Evolutionary conservation across 768 basidiomycete genomes (phyloP).

Genomic region (Mycena indigotica): DNA sequence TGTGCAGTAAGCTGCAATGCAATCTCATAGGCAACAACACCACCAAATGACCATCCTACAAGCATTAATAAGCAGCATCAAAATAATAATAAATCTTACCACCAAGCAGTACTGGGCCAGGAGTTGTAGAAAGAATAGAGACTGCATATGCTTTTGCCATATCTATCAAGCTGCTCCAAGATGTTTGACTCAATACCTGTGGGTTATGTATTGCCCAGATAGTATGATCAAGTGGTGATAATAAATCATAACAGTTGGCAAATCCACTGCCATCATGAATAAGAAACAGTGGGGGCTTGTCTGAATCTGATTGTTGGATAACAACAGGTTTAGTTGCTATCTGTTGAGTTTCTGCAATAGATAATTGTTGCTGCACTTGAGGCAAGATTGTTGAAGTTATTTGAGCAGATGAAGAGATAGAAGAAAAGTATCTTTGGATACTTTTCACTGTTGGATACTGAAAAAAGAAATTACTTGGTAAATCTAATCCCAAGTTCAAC

Average conservation of each 20-base stretch:
- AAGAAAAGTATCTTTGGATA: constrained; percentile 34
- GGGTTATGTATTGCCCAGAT: constrained; percentile 69
- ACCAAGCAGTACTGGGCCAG: constrained; percentile 54
- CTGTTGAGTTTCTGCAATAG: constrained; percentile 22
- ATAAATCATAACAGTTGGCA: constrained; percentile 49
- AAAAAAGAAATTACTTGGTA: constrained; percentile 49
- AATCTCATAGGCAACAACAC: constrained; percentile 69
- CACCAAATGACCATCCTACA: constrained; percentile 80
- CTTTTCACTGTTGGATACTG: constrained; percentile 42
- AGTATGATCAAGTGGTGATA: constrained; percentile 48
- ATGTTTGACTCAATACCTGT: constrained; percentile 41
- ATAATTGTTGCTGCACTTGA: not conserved
- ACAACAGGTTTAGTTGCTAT: constrained; percentile 34
- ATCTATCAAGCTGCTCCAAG: constrained; percentile 50
- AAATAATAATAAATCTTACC: constrained; percentile 42
- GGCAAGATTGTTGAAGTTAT: not conserved
- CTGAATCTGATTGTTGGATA: constrained; percentile 38
- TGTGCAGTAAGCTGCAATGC: constrained; percentile 51
- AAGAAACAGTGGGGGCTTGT: constrained; percentile 53
- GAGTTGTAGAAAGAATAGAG: constrained; percentile 36
- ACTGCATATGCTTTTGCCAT: constrained; percentile 59
- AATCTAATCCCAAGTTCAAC: constrained; percentile 39
- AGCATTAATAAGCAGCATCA: not conserved
- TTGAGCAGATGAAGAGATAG: not conserved
- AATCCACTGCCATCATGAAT: constrained; percentile 78